phyloP scores from a whole-genome alignment of 176 grass and related monocot genomes.

The Areca catechu region DNA sequence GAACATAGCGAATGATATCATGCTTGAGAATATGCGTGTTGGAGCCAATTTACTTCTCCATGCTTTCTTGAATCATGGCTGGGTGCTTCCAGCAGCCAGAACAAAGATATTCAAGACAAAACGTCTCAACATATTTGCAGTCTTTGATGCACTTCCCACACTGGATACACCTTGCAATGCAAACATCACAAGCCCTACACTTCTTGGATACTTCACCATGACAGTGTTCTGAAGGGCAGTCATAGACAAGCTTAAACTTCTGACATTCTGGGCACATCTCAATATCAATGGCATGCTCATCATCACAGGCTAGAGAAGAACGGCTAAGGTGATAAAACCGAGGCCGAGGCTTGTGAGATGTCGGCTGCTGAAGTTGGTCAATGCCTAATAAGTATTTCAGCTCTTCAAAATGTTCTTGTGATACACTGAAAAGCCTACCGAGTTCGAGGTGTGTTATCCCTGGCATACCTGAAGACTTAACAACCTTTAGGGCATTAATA shows the following conservation, averaged over 20 bases:
- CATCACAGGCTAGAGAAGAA: constrained; percentile 41
- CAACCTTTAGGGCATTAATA: constrained; percentile 50
- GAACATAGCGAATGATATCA: too few species aligned
- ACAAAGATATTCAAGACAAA: constrained; percentile 51
- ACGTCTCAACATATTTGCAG: constrained; percentile 50
- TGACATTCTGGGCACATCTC: constrained; percentile 61
- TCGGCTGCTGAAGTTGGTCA: constrained; percentile 28
- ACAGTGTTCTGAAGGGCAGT: constrained; percentile 64
- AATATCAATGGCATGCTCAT: constrained; percentile 61
- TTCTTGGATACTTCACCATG: constrained; percentile 22
- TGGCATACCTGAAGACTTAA: constrained; percentile 32
- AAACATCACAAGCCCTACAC: constrained; percentile 63
- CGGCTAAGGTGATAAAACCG: constrained; percentile 39
- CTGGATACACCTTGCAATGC: constrained; percentile 51
- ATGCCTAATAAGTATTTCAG: constrained; percentile 43
- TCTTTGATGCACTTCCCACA: constrained; percentile 74
- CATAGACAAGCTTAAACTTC: constrained; percentile 73
- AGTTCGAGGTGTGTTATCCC: constrained; percentile 65
- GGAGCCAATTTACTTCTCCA: too few species aligned
- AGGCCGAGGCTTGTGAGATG: constrained; percentile 25
- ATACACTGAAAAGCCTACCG: constrained; percentile 40
- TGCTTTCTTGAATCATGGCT: neutral
- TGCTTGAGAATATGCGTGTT: too few species aligned
- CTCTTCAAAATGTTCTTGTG: constrained; percentile 47
- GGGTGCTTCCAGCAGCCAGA: constrained; percentile 25